These are phyloP conservation scores for Ustilago xerochloae DNA, from an alignment of 1,284 basidiomycete species.

Conservation along the genomic window DNA sequence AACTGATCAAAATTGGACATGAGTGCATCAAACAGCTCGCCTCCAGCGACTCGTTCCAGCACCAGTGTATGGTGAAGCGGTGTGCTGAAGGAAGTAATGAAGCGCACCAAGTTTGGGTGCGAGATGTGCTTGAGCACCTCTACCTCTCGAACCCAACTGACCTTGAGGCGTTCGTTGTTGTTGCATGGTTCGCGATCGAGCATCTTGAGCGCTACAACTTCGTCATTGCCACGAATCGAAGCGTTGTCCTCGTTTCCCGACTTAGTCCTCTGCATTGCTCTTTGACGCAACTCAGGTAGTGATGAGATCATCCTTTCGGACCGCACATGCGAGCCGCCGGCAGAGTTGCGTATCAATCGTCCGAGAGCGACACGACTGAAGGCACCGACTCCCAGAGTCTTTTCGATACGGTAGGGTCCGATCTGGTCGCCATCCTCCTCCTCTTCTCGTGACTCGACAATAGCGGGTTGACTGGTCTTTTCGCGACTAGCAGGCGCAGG, in stretches of 20 bases:
- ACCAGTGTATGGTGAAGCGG: slow-evolving; percentile 82
- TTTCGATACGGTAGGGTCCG: slow-evolving; percentile 55
- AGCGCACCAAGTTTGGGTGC: slow-evolving; percentile 83
- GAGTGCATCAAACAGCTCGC: slow-evolving; percentile 82
- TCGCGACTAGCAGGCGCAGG: slow-evolving; percentile 9
- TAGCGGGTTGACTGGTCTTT: slow-evolving; percentile 2
- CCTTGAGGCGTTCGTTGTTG: slow-evolving; percentile 77
- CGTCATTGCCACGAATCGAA: slow-evolving; percentile 45
- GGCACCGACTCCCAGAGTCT: slow-evolving; percentile 63
- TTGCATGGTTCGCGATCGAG: slow-evolving; percentile 75
- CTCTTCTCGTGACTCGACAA: slow-evolving; percentile 41
- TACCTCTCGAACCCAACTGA: slow-evolving; percentile 86
- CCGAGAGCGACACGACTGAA: slow-evolving; percentile 65
- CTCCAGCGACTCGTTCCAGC: slow-evolving; percentile 81
- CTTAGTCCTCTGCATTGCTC: slow-evolving; percentile 14
- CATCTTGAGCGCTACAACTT: slow-evolving; percentile 85
- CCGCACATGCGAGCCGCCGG: background rate
- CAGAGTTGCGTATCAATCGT: slow-evolving; percentile 15
- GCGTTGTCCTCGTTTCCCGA: background rate
- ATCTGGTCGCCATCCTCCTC: slow-evolving; percentile 53
- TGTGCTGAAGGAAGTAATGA: slow-evolving; percentile 80
- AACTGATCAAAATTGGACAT: slow-evolving; percentile 76
- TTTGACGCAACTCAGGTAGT: slow-evolving; percentile 29
- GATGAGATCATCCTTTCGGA: slow-evolving; percentile 29
- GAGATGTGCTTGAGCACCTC: slow-evolving; percentile 87